Percentiles rank a stretch among this genome's conserved stretches.
These are phyloP conservation scores for Polyplosphaeria fusca DNA, from an alignment of 495 filamentous ascomycete species.

Conservation along the genomic window DNA sequence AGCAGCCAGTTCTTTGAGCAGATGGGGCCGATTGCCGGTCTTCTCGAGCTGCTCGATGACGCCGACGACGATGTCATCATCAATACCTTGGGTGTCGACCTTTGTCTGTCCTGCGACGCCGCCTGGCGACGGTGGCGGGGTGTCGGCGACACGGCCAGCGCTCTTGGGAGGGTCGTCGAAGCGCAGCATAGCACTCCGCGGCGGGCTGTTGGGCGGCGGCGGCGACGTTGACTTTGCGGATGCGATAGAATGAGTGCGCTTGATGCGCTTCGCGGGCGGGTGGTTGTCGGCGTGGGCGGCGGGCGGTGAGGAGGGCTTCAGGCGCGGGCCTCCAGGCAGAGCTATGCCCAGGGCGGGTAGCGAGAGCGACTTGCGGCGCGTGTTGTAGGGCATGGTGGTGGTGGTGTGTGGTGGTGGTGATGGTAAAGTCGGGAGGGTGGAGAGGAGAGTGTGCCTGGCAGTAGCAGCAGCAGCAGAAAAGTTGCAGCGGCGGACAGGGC, in stretches of 20 bases:
- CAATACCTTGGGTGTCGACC: conserved; percentile 84
- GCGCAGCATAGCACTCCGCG: conserved; percentile 43
- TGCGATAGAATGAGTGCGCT: conserved; percentile 66
- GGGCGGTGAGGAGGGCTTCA: conserved; percentile 56
- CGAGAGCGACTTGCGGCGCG: conserved; percentile 93
- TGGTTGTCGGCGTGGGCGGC: conserved; percentile 50
- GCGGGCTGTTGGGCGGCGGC: conserved; percentile 53
- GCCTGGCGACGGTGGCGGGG: conserved; percentile 82
- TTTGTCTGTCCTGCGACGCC: conserved; percentile 51
- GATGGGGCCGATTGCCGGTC: conserved; percentile 87
- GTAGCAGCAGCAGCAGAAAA: neutral
- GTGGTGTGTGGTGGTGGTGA: too few species aligned
- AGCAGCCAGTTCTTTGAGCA: conserved; percentile 89
- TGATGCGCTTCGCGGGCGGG: conserved; percentile 78
- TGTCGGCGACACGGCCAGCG: conserved; percentile 57
- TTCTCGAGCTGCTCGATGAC: conserved; percentile 88
- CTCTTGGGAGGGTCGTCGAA: conserved; percentile 49
- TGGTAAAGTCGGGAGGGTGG: too few species aligned
- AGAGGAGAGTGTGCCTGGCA: too few species aligned
- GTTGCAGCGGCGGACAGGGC: conserved; percentile 19
- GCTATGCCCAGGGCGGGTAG: conserved; percentile 91
- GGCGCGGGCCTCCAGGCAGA: conserved; percentile 71
- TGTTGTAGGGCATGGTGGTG: conserved; percentile 88
- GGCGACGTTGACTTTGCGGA: conserved; percentile 22
- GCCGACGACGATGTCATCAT: conserved; percentile 90